Conservation (phyloP, 331 rosid species). For the Saraca asoca region DNA sequence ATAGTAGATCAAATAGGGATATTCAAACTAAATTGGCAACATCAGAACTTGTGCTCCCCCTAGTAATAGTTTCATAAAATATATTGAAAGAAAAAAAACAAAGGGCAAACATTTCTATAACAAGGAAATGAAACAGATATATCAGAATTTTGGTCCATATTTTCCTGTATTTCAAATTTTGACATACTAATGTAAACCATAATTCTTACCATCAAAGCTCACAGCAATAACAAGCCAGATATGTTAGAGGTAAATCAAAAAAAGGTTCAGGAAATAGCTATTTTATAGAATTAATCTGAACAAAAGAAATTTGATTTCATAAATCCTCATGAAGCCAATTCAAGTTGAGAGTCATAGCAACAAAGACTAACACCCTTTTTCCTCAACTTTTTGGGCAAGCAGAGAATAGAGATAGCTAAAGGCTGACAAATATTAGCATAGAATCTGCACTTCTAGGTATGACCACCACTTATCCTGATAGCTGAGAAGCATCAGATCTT, state of each 20-base stretch:
- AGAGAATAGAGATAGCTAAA: too few species aligned
- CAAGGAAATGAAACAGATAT: constrained; percentile 15
- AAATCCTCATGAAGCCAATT: too few species aligned
- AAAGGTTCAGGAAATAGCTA: too few species aligned
- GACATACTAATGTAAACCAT: background rate
- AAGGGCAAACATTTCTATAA: background rate
- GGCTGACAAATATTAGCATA: too few species aligned
- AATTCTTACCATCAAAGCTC: background rate
- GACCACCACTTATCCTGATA: too few species aligned
- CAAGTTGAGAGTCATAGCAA: too few species aligned
- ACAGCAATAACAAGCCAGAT: background rate
- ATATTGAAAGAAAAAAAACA: background rate
- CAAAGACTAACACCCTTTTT: too few species aligned
- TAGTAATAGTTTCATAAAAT: constrained; percentile 19
- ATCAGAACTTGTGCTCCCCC: constrained; percentile 13
- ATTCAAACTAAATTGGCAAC: constrained; percentile 4
- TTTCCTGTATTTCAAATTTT: background rate
- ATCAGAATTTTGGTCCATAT: background rate
- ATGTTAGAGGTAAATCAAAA: background rate
- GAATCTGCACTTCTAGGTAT: too few species aligned
- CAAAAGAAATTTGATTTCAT: too few species aligned
- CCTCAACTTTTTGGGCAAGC: too few species aligned
- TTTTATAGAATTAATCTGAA: too few species aligned
- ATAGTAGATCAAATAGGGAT: constrained; percentile 26
- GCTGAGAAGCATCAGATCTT: too few species aligned